Evolutionary conservation across 164 flowering plant species (phyloP), one percentile per base, ranked within the genome.

Genomic region (Nymphaea colorata): DNA sequence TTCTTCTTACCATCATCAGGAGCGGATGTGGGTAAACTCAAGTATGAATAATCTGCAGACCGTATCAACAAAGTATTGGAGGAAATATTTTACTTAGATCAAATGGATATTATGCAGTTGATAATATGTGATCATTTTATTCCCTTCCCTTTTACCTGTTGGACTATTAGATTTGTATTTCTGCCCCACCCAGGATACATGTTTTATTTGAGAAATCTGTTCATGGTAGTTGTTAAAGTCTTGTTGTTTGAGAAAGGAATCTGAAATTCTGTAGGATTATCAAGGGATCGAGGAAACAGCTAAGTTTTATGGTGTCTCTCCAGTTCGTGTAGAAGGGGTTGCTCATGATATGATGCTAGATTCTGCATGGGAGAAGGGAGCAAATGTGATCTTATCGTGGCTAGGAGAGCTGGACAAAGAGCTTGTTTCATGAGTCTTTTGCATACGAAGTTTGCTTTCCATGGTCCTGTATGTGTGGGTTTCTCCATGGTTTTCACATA

Each of bases 341-440:
- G 81, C 81, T 44, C 81, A 93, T 77, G 98, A 93, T 83, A 85
- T 90, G 81, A 93, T 93, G 96, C 75, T 93, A 74, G 96, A 90
- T 67, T 70, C 77, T 73, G 79, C 83, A 59, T 93, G 98, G 98
- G 88, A 87, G 74, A 87, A 82, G 73, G 96, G 90, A 59, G 96
- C 98, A 12, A 61, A 74, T 47, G 80, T 67, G n/a, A 73, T 88
- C 68, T 69, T 84, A 16, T 80, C 90, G 44, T 93, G 98, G 98
- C 74, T 92, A 17, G 73, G 69, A n/a, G 64, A 59, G 69, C 78
- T 79, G 57, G 71, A 68, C 59, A 66, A 66, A 64, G 73, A 69
- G 61, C 42, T 47, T n/a, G 17, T 47, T 4, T 15, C 47, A 44
- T 71, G 67, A 69, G 41, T 5, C 7, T 45, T 57, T 18, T 59